Base-by-base conservation (phyloP, 257 asterid species). In the Przewalskia tangutica region DNA sequence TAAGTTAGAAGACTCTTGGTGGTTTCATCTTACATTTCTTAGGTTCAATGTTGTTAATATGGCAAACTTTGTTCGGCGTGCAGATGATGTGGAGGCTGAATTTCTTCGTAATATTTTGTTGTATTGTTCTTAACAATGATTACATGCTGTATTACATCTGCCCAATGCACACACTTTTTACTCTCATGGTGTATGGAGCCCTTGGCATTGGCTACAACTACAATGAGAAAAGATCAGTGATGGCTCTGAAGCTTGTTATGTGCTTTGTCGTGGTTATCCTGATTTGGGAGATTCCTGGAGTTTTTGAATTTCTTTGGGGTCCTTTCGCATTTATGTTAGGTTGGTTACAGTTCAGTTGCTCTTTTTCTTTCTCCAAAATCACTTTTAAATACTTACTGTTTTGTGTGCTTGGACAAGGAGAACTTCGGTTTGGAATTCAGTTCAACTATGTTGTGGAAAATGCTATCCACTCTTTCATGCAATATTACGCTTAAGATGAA, bases 61-160 rank as follows among this genome's bases (percentile, higher is more conserved):
- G 14, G 59, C 0, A 50, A 66, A 40, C 66, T 14, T 79, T 84
- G 80, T 83, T 85, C 79, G 82, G 80, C 82, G 66, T 90, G 93
- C 98, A 94, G 99, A 95, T 95, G 99, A 95, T 95, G 99, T 95
- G 99, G 99, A 91, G 98, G 94, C 94, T 95, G 75, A 95, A 95
- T 89, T 95, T 94, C 84, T 95, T 93, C 55, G 98, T 96, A 80
- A 92, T 93, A 84, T 93, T 96, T 71, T 93, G 97, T 86, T 96
- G 98, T 85, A 85, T 92, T 71, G 91, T 94, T 83, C 97, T 96
- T 38, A 96, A 93, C 88, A 94, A 96, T 79, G 97, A 94, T 88
- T 96, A 94, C 78, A 89, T 91, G 97, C 88, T 96, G 77, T 96
- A 96, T 88, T 96, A 96, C 82, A 96, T 96, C 87, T 96, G 99